Conservation (phyloP, 2,329 filamentous ascomycete species). For the Ophiostoma sp. region DNA sequence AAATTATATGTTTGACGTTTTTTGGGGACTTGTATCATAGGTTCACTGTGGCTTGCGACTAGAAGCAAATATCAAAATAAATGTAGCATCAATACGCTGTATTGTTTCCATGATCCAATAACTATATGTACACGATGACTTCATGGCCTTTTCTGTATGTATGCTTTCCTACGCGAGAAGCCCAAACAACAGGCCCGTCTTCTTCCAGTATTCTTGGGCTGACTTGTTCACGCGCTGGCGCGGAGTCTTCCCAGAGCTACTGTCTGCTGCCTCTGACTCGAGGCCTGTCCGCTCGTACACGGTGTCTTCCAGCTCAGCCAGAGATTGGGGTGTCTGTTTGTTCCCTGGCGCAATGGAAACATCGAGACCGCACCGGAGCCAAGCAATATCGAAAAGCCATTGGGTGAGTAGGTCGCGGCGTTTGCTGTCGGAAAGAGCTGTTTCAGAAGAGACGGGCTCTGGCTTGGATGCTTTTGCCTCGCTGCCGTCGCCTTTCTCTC, state of each 20-base stretch:
- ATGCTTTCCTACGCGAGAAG: conserved; percentile 46
- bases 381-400: conserved; percentile 55
- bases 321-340: conserved; percentile 29
- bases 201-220: conserved; percentile 74
- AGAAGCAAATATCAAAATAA: not conserved
- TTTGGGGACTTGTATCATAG: not conserved
- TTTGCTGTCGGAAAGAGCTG: not conserved
- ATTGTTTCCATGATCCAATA: too few species aligned
- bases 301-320: conserved; percentile 44
- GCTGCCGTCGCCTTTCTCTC: not conserved
- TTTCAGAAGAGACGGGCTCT: not conserved
- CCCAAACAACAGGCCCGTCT: conserved; percentile 75
- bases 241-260: conserved; percentile 41
- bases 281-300: conserved; percentile 44
- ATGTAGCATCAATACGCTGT: too few species aligned
- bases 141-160: too few species aligned
- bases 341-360: conserved; percentile 27
- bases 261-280: not conserved
- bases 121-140: too few species aligned
- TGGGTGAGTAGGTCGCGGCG: conserved; percentile 49
- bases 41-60: not conserved
- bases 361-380: conserved; percentile 45
- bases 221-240: conserved; percentile 54
- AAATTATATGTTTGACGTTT: too few species aligned
- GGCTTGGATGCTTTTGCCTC: not conserved